Base-by-base conservation (phyloP, 2,329 filamentous ascomycete species). In the Pseudopithomyces maydicus region DNA sequence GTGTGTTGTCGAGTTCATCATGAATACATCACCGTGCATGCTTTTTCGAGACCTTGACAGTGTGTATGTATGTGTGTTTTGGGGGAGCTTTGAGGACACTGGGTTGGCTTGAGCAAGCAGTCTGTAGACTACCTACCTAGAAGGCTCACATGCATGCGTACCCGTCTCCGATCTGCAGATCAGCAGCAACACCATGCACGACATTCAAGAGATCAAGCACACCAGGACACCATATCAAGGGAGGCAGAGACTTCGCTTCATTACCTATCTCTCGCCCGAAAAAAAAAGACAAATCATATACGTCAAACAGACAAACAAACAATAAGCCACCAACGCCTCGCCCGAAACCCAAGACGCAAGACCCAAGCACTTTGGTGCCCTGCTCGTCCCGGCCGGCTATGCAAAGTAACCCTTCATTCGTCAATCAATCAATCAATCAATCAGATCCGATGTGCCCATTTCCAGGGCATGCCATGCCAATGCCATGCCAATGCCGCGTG, bases 301-400 rank as follows among this genome's bases (percentile, higher is more conserved):
- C 19, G 14, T 41, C 12, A 43, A 51, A 17, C 23, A 22, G 33
- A 50, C 2, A 42, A 50, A 17, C 35, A 55, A 55, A 22, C 47
- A 47, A 36, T 35, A 49, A 48, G 41, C 49, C 49, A 53, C 59
- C 53, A 72, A 73, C 70, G 66, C 69, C 70, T 56, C 57, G 67
- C 65, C 67, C 65, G 58, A 55, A 52, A 56, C 62, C 14, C 15
- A 63, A 62, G 55, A 64, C 56, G 20, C 42, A 43, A 62, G 65
- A 70, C 70, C 72, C 72, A 73, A 74, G 72, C 72, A 73, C 72
- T 74, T 74, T 72, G 72, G 72, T 67, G 71, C 72, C 70, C 50
- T 59, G 62, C 59, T 51, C 33, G 48, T 51, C 48, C 48, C n/a
- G 38, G 32, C 59, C 64, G 61, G 61, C 58, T 48, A 63, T 64